Conservation (phyloP, 148 eudicot genomes). For the Amaranthus cruentus region DNA sequence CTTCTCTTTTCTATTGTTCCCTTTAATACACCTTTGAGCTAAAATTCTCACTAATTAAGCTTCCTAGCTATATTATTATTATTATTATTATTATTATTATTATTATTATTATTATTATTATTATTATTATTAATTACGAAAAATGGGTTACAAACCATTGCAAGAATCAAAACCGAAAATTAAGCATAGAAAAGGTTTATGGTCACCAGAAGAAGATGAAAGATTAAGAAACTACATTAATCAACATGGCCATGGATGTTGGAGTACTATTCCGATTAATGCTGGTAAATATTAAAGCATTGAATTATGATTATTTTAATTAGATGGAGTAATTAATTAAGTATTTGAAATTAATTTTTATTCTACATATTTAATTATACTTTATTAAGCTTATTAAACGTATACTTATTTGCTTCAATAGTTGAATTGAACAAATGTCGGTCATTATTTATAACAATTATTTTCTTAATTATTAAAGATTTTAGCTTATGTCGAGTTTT, state of each 20-base stretch:
- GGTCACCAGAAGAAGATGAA: conserved; percentile 86
- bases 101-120: no score
- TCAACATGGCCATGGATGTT: conserved; percentile 69
- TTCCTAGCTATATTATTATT: background rate
- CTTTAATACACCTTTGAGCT: background rate
- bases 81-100: background rate
- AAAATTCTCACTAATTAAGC: conserved; percentile 3
- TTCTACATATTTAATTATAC: no score
- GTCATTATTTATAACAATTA: no score
- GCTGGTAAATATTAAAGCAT: conserved; percentile 41
- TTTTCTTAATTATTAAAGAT: no score
- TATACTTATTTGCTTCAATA: no score
- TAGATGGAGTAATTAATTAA: no score
- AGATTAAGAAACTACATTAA: conserved; percentile 50
- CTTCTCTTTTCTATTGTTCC: background rate
- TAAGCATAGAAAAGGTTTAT: conserved; percentile 75
- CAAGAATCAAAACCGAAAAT: conserved; percentile 40
- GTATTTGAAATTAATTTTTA: no score
- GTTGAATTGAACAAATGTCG: no score
- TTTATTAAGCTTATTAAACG: no score
- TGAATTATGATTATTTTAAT: no score
- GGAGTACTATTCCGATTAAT: conserved; percentile 66
- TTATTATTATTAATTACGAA: background rate
- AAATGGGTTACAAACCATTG: conserved; percentile 43
- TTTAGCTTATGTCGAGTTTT: no score